Evolutionary conservation across 75 land plant genomes (phyloP).

Genomic region (Cunninghamia lanceolata): DNA sequence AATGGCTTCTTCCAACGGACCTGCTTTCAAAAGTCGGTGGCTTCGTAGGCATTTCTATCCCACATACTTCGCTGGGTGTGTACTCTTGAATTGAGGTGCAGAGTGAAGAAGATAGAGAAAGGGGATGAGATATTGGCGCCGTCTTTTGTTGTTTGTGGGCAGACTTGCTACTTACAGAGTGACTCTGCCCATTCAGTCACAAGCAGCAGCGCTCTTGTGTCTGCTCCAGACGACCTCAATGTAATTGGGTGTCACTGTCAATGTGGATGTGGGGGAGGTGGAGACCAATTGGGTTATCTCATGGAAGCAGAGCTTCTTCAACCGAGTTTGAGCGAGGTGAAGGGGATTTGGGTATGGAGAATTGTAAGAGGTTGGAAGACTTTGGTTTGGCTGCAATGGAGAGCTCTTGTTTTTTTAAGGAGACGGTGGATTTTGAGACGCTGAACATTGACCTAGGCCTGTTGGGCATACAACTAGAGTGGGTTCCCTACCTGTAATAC

Average conservation of each 20-base stretch:
- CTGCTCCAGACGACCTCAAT: neutral
- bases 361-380: neutral
- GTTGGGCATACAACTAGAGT: too few relatives aligned
- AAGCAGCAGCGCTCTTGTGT: neutral
- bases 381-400: neutral
- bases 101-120: neutral
- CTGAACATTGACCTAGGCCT: too few relatives aligned
- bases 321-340: neutral
- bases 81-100: too few relatives aligned
- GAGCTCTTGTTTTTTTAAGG: neutral
- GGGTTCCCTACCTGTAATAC: too few relatives aligned
- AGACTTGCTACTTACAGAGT: neutral
- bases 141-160: too few relatives aligned
- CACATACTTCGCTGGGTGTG: too few relatives aligned
- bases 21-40: neutral
- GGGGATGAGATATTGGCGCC: neutral
- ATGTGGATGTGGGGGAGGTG: too few relatives aligned
- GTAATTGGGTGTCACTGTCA: neutral
- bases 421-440: neutral
- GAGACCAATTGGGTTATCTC: neutral
- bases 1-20: neutral
- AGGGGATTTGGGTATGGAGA: neutral
- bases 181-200: conserved; percentile 1
- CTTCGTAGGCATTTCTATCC: too few relatives aligned
- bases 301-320: neutral